A percentile compares a stretch with the other conserved stretches of the same genome.
phyloP scores from a whole-genome alignment of 2,329 filamentous ascomycete species.

The Hymenoscyphus salicellus region DNA sequence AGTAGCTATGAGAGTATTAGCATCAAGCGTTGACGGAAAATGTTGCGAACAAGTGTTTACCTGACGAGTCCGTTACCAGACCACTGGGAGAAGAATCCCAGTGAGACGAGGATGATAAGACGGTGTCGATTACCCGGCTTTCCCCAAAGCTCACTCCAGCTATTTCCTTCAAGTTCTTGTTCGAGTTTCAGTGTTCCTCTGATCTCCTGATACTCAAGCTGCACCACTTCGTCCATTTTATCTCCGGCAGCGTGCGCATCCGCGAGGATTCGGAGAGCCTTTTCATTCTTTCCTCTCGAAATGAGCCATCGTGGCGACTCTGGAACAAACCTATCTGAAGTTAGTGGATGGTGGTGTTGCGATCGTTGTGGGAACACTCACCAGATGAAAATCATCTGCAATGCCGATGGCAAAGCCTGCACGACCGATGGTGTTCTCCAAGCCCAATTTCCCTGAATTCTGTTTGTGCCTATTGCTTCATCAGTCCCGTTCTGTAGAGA shows the following conservation, averaged over 20 bases:
- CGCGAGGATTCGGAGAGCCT: constrained; percentile 48
- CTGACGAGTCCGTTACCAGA: constrained; percentile 50
- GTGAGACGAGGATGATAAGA: constrained; percentile 50
- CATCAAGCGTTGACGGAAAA: background rate
- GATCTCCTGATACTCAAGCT: constrained; percentile 44
- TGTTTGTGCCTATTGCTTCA: constrained; percentile 37
- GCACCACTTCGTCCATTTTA: constrained; percentile 40
- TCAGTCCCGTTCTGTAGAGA: constrained; percentile 3
- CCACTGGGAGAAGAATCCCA: constrained; percentile 58
- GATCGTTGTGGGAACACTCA: constrained; percentile 8
- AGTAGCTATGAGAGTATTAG: constrained; percentile 31
- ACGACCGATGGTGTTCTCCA: constrained; percentile 37
- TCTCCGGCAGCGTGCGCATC: constrained; percentile 45
- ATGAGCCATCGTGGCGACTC: constrained; percentile 43
- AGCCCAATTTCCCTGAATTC: constrained; percentile 35
- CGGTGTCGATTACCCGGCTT: constrained; percentile 54
- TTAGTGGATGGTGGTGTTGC: constrained; percentile 17
- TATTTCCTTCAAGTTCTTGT: constrained; percentile 45
- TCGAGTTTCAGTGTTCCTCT: constrained; percentile 44
- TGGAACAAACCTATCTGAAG: constrained; percentile 35
- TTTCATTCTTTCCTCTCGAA: constrained; percentile 47
- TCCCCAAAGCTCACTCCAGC: constrained; percentile 47
- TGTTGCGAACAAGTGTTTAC: background rate
- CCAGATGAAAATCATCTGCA: constrained; percentile 32
- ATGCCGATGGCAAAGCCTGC: constrained; percentile 32